Evolutionary conservation across 176 grass and related monocot species (phyloP).

Genomic region (Echinochloa phyllopogon): DNA sequence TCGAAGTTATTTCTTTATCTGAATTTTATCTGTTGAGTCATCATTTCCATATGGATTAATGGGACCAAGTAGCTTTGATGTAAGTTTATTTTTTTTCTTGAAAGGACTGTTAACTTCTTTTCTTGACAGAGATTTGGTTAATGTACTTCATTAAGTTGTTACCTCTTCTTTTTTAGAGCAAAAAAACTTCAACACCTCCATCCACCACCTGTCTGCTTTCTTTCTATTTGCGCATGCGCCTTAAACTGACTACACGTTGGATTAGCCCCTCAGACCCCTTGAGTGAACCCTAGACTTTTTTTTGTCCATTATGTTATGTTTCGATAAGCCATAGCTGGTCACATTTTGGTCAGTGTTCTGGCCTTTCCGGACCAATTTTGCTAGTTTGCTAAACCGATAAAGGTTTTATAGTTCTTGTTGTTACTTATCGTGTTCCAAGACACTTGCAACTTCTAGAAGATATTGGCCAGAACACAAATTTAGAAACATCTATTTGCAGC

Average conservation of each 20-base stretch:
- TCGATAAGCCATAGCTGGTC: not conserved
- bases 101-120: not conserved
- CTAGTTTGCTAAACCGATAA: not conserved
- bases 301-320: not conserved
- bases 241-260: not conserved
- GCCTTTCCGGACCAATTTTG: constrained; percentile 3
- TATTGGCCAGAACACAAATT: not conserved
- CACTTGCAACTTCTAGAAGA: not conserved
- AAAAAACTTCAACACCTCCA: not conserved
- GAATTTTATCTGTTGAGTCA: constrained; percentile 1
- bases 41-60: constrained; percentile 2
- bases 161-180: not conserved
- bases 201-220: not conserved
- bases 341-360: constrained; percentile 9
- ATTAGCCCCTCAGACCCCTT: not conserved
- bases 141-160: not conserved
- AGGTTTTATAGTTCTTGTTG: not conserved
- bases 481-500: not conserved
- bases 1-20: constrained; percentile 26
- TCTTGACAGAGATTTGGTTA: not conserved
- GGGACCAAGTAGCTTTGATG: constrained; percentile 9
- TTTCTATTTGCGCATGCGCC: not conserved
- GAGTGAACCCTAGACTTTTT: not conserved
- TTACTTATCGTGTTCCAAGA: constrained; percentile 14
- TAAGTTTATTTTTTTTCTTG: not conserved